Conservation (phyloP, 176 grass and related monocot species). For the Otatea glauca region DNA sequence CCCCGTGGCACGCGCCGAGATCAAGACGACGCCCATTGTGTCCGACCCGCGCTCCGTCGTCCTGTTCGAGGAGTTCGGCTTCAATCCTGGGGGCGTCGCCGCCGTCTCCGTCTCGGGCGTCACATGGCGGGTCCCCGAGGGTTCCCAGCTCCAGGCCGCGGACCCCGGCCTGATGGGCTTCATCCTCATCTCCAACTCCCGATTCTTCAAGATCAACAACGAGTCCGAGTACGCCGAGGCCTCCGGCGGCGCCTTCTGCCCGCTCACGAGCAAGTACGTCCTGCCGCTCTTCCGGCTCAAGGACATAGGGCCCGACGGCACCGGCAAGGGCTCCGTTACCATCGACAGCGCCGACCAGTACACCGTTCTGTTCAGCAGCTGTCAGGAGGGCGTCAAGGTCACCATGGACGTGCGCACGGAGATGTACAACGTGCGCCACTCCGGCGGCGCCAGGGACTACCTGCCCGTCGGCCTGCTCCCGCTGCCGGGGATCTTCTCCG, state of each 20-base stretch:
- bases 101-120: slow-evolving; percentile 44
- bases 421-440: slow-evolving; percentile 64
- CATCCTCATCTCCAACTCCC: slow-evolving; percentile 62
- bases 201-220: slow-evolving; percentile 59
- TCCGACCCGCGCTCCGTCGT: slow-evolving; percentile 55
- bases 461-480: slow-evolving; percentile 54
- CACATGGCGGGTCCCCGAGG: slow-evolving; percentile 50
- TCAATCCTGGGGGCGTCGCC: slow-evolving; percentile 41
- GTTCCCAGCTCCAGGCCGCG: neutral
- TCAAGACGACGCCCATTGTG: slow-evolving; percentile 59
- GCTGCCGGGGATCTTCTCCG: slow-evolving; percentile 58
- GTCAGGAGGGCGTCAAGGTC: slow-evolving; percentile 58
- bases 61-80: slow-evolving; percentile 85
- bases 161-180: slow-evolving; percentile 59
- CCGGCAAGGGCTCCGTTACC: slow-evolving; percentile 25
- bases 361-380: slow-evolving; percentile 66
- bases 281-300: slow-evolving; percentile 46
- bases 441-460: slow-evolving; percentile 40
- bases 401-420: slow-evolving; percentile 69
- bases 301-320: slow-evolving; percentile 48
- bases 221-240: slow-evolving; percentile 62
- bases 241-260: slow-evolving; percentile 57
- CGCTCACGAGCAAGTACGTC: slow-evolving; percentile 59
- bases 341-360: slow-evolving; percentile 56
- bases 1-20: slow-evolving; percentile 49